phyloP scores from a whole-genome alignment of 495 filamentous ascomycete genomes.

The Penicillium simplicissimum region DNA sequence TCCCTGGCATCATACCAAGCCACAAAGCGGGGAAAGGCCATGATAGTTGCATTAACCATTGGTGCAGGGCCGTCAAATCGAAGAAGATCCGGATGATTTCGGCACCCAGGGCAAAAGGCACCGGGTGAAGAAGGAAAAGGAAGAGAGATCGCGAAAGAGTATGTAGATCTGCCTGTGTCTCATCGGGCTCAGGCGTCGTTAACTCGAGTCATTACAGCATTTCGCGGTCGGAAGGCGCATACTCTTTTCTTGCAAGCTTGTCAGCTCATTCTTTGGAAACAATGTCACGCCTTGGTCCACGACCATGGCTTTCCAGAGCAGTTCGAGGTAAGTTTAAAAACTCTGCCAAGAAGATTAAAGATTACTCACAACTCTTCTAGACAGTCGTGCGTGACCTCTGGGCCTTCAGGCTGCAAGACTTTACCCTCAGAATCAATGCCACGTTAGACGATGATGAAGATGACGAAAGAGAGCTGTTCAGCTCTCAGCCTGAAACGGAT shows the following conservation, averaged over 20 bases:
- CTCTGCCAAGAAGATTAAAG: background rate
- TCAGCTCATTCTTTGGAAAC: conserved; percentile 82
- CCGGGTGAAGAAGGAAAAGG: conserved; percentile 53
- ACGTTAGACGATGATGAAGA: conserved; percentile 34
- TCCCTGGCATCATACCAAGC: background rate
- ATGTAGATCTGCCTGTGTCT: conserved; percentile 14
- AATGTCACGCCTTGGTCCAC: conserved; percentile 63
- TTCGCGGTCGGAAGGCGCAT: conserved; percentile 62
- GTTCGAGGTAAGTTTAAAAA: conserved; percentile 53
- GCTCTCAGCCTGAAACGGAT: conserved; percentile 48
- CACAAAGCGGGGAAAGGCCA: conserved; percentile 5
- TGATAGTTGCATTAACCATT: background rate
- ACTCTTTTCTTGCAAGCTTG: conserved; percentile 81
- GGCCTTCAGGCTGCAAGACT: conserved; percentile 60
- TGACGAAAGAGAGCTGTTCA: conserved; percentile 47
- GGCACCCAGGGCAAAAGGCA: conserved; percentile 62
- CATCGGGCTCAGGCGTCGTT: background rate
- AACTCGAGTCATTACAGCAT: conserved; percentile 31
- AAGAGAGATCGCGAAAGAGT: conserved; percentile 54
- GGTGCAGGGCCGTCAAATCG: conserved; percentile 51
- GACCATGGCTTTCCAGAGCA: conserved; percentile 61
- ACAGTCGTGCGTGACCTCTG: conserved; percentile 66
- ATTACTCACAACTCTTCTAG: conserved; percentile 27
- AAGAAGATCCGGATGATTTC: conserved; percentile 77
- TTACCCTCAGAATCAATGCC: conserved; percentile 42